phyloP scores from a whole-genome alignment of 176 grass and related monocot species.

The Calamus simplicifolius region DNA sequence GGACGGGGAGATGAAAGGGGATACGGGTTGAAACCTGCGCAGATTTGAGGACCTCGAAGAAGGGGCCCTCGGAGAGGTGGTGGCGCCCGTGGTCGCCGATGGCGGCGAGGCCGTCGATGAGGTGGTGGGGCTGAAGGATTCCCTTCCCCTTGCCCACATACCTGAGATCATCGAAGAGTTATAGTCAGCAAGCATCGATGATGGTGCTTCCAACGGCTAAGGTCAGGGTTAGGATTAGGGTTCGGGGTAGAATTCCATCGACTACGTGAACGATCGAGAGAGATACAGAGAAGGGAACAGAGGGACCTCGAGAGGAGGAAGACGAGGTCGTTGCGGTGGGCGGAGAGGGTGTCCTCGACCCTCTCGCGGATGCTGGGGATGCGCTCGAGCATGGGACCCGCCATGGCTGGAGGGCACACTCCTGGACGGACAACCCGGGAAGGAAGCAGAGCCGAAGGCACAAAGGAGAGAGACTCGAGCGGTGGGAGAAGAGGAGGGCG shows the following conservation, averaged over 20 bases:
- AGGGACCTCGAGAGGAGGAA: conserved; percentile 65
- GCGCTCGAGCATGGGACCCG: conserved; percentile 46
- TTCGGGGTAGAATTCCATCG: no score
- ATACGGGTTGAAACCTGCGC: conserved; percentile 37
- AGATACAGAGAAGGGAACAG: neutral
- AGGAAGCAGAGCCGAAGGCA: neutral
- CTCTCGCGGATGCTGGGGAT: conserved; percentile 61
- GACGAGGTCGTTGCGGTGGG: conserved; percentile 91
- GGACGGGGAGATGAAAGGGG: neutral
- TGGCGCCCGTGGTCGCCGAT: conserved; percentile 37
- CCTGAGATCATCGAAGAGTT: conserved; percentile 6
- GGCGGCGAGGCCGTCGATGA: conserved; percentile 69
- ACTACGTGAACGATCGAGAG: neutral
- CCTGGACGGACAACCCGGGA: conserved; percentile 3
- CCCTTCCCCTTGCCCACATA: conserved; percentile 87
- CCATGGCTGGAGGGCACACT: conserved; percentile 32
- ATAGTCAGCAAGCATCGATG: no score
- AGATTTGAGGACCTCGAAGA: conserved; percentile 79
- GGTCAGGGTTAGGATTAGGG: no score
- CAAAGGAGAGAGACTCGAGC: neutral
- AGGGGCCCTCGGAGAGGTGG: conserved; percentile 65
- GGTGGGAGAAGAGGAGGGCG: no score
- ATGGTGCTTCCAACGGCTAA: no score
- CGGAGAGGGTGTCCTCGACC: conserved; percentile 77
- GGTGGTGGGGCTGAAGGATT: conserved; percentile 91